These are phyloP conservation scores for Tetradesmus lagerheimii DNA, from an alignment of 139 green algal genomes.

Conservation along the genomic window DNA sequence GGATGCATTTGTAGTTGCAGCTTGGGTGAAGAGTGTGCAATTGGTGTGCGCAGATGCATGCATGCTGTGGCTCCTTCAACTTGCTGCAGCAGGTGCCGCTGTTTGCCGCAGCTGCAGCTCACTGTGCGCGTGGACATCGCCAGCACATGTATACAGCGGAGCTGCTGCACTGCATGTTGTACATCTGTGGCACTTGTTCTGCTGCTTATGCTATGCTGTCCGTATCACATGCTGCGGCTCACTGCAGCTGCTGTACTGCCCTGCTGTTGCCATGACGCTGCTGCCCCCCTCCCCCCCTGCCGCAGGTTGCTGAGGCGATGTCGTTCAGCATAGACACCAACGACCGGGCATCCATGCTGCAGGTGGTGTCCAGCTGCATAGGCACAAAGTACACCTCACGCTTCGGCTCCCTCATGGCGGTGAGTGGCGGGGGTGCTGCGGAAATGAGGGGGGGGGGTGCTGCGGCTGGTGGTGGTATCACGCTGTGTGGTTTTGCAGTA, in stretches of 20 bases:
- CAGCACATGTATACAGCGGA: too few relatives aligned
- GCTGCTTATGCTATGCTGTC: background rate
- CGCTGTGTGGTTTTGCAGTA: too few relatives aligned
- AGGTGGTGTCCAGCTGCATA: constrained; percentile 96
- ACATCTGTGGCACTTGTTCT: background rate
- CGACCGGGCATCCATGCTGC: constrained; percentile 92
- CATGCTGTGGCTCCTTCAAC: too few relatives aligned
- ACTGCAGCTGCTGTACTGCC: constrained; percentile 1
- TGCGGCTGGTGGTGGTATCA: too few relatives aligned
- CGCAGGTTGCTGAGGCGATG: constrained; percentile 79
- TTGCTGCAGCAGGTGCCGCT: background rate
- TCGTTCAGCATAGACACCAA: constrained; percentile 93
- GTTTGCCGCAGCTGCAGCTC: background rate
- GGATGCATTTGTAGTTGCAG: too few relatives aligned
- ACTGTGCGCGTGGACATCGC: too few relatives aligned
- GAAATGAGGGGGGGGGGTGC: too few relatives aligned
- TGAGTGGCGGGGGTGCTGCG: background rate
- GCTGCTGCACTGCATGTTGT: background rate
- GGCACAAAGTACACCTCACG: constrained; percentile 98
- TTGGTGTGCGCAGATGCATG: too few relatives aligned
- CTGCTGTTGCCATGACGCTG: background rate
- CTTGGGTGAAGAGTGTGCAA: too few relatives aligned
- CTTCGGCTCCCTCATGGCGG: constrained; percentile 92
- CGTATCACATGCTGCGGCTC: background rate
- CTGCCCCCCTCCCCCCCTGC: background rate